These are phyloP conservation scores for Aspergillus fructus DNA, from an alignment of 2,329 filamentous ascomycete species.

Conservation along the genomic window DNA sequence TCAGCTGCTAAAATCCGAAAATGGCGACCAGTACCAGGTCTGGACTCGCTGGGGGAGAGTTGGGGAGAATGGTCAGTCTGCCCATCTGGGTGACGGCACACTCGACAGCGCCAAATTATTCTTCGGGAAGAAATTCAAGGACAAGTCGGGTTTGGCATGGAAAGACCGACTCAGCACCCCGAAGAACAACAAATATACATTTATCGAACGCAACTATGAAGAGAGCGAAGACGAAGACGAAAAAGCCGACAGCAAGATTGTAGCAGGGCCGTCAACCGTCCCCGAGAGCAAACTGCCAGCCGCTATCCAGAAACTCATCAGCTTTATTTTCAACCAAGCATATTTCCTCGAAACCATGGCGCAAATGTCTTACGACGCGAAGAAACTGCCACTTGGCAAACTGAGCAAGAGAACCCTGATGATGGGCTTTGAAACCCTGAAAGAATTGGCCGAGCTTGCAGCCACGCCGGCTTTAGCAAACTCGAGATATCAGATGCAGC, in stretches of 20 bases:
- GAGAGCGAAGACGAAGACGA: slow-evolving; percentile 52
- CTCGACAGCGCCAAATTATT: slow-evolving; percentile 41
- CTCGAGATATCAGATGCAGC: slow-evolving; percentile 42
- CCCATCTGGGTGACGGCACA: slow-evolving; percentile 39
- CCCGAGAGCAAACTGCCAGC: slow-evolving; percentile 58
- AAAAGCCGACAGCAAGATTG: slow-evolving; percentile 31
- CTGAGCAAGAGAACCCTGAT: slow-evolving; percentile 76
- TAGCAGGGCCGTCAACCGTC: slow-evolving; percentile 34
- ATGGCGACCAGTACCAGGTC: slow-evolving; percentile 49
- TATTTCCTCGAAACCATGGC: slow-evolving; percentile 62
- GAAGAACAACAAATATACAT: slow-evolving; percentile 67
- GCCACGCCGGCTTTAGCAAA: slow-evolving; percentile 51
- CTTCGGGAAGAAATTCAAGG: slow-evolving; percentile 59
- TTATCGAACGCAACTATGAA: slow-evolving; percentile 75
- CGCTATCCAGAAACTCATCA: slow-evolving; percentile 67
- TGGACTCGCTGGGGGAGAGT: slow-evolving; percentile 85
- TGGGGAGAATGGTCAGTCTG: slow-evolving; percentile 51
- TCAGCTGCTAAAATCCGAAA: slow-evolving; percentile 54
- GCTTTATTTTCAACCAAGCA: slow-evolving; percentile 78
- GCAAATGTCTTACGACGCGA: slow-evolving; percentile 45
- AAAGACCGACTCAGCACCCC: slow-evolving; percentile 47
- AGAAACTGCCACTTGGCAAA: slow-evolving; percentile 81
- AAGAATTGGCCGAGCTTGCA: slow-evolving; percentile 70
- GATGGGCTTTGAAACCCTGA: slow-evolving; percentile 73
- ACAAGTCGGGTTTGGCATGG: slow-evolving; percentile 56